Conservation (phyloP, 106 monocot species). For the Allium sativum region DNA sequence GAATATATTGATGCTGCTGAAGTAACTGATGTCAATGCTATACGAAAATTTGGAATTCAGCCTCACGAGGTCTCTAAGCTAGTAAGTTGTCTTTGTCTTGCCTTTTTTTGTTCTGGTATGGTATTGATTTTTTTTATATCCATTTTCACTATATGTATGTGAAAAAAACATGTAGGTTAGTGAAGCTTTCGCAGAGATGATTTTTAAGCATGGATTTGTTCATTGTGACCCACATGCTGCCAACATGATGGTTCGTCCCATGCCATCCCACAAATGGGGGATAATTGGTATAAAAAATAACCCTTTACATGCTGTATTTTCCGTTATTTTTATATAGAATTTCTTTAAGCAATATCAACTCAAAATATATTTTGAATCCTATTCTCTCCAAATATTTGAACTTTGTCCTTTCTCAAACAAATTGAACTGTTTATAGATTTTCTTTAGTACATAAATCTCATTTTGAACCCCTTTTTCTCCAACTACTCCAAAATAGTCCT, state of each 20-base stretch:
- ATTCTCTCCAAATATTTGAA: too few relatives aligned
- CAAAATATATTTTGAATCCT: too few relatives aligned
- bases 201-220: slow-evolving; percentile 94
- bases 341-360: too few relatives aligned
- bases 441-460: too few relatives aligned
- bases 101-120: not conserved
- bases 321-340: not conserved
- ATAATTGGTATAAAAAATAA: slow-evolving; percentile 39
- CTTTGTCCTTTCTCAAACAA: too few relatives aligned
- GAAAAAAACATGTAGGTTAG: slow-evolving; percentile 38
- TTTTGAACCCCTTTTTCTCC: too few relatives aligned
- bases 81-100: slow-evolving; percentile 25
- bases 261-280: slow-evolving; percentile 35
- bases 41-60: slow-evolving; percentile 42
- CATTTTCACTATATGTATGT: slow-evolving; percentile 1
- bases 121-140: not conserved
- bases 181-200: slow-evolving; percentile 91
- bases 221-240: slow-evolving; percentile 99
- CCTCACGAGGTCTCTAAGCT: slow-evolving; percentile 73
- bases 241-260: slow-evolving; percentile 88
- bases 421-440: too few relatives aligned
- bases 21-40: slow-evolving; percentile 73
- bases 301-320: not conserved
- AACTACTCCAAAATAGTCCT: too few relatives aligned
- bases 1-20: slow-evolving; percentile 92